A percentile compares a stretch with the other conserved stretches of the same genome.
These are phyloP conservation scores for Leccinum subgranulosum DNA, from an alignment of 768 basidiomycete species.

Conservation along the genomic window DNA sequence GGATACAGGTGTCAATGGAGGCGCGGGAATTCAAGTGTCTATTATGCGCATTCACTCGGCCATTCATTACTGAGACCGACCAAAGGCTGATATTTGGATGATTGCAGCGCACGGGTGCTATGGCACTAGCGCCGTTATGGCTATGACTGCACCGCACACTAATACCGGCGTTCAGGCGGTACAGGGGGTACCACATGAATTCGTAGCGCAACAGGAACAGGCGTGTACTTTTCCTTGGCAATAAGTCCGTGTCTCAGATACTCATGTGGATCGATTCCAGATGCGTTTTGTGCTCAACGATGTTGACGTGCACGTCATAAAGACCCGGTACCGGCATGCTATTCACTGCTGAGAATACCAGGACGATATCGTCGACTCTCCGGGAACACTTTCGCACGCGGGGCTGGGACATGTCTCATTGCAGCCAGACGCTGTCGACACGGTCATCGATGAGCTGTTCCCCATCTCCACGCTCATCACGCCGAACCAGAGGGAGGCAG, in stretches of 20 bases:
- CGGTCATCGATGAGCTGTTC: conserved; percentile 60
- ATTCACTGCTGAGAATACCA: conserved; percentile 36
- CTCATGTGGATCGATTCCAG: conserved; percentile 34
- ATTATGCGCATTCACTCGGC: too few relatives aligned
- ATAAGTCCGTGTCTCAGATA: neutral
- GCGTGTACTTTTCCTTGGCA: too few relatives aligned
- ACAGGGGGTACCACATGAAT: conserved; percentile 61
- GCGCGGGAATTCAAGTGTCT: too few relatives aligned
- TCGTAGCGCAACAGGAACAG: conserved; percentile 25
- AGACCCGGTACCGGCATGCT: conserved; percentile 97
- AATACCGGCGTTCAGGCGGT: conserved; percentile 77
- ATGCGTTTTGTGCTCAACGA: conserved; percentile 63
- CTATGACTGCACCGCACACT: conserved; percentile 88
- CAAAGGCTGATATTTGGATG: conserved; percentile 77
- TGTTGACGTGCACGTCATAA: conserved; percentile 67
- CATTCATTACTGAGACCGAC: neutral
- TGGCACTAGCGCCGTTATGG: conserved; percentile 79
- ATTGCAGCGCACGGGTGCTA: conserved; percentile 66
- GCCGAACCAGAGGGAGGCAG: conserved; percentile 82
- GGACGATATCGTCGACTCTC: conserved; percentile 50
- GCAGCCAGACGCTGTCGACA: conserved; percentile 58
- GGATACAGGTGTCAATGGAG: too few relatives aligned
- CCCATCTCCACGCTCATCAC: conserved; percentile 74
- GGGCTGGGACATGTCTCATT: too few relatives aligned
- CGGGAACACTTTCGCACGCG: conserved; percentile 35